Evolutionary conservation across 1,284 basidiomycete genomes (phyloP).

Genomic region (Pseudomicrostroma phylloplanum): DNA sequence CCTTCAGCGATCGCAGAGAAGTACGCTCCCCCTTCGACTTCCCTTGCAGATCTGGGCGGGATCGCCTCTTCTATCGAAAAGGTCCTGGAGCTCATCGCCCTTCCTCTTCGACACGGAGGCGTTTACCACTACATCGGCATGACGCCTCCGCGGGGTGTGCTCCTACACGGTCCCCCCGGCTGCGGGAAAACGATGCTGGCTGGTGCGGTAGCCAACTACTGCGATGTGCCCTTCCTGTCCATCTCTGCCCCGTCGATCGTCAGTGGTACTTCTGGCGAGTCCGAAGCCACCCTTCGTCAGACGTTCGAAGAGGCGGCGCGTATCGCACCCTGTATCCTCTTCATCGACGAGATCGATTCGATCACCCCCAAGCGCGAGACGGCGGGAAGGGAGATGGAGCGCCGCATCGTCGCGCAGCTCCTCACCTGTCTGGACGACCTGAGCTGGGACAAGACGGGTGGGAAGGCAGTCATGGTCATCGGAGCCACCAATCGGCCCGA

Average conservation of each 20-base stretch:
- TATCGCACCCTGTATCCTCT: slow-evolving; percentile 47
- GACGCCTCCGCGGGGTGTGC: slow-evolving; percentile 83
- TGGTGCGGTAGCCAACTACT: slow-evolving; percentile 67
- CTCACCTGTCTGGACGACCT: slow-evolving; percentile 92
- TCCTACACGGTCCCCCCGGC: slow-evolving; percentile 90
- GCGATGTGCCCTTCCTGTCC: slow-evolving; percentile 81
- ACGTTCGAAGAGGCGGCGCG: slow-evolving; percentile 66
- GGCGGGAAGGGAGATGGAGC: slow-evolving; percentile 85
- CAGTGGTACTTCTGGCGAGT: slow-evolving; percentile 95
- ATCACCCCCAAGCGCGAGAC: slow-evolving; percentile 96
- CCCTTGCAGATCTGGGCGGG: slow-evolving; percentile 80
- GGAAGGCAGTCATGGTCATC: slow-evolving; percentile 76
- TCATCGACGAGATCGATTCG: slow-evolving; percentile 84
- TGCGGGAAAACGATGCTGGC: slow-evolving; percentile 70
- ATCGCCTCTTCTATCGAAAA: slow-evolving; percentile 79
- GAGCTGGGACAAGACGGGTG: slow-evolving; percentile 70
- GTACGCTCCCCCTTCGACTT: slow-evolving; percentile 57
- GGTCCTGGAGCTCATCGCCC: slow-evolving; percentile 86
- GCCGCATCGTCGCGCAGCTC: slow-evolving; percentile 92
- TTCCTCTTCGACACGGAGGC: slow-evolving; percentile 91
- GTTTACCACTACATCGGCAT: slow-evolving; percentile 89
- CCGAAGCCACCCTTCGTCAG: slow-evolving; percentile 87
- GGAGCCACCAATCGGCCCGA: slow-evolving; percentile 95
- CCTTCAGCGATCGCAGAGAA: slow-evolving; percentile 25
- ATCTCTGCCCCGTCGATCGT: slow-evolving; percentile 92